These are phyloP conservation scores for Teratosphaeria nubilosa DNA, from an alignment of 2,329 filamentous ascomycete species.

Conservation along the genomic window DNA sequence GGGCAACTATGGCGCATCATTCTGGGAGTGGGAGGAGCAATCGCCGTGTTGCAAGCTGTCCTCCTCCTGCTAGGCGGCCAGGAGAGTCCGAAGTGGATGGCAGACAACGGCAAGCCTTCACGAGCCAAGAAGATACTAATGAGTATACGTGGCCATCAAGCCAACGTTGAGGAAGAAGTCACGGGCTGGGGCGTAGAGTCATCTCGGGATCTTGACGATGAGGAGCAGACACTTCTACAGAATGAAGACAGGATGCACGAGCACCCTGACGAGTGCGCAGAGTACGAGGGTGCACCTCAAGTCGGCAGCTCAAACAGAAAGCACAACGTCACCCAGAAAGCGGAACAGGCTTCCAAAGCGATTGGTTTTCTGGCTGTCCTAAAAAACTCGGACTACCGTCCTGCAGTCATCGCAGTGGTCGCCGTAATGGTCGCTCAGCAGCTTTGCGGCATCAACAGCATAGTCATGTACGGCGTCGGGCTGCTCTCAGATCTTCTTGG, in stretches of 20 bases:
- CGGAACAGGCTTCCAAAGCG: slow-evolving; percentile 15
- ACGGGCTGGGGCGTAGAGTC: slow-evolving; percentile 34
- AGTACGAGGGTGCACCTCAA: slow-evolving; percentile 3
- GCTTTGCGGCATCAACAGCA: slow-evolving; percentile 84
- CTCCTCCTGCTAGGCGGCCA: slow-evolving; percentile 63
- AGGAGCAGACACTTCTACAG: slow-evolving; percentile 61
- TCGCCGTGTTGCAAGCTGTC: slow-evolving; percentile 57
- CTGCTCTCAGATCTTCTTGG: slow-evolving; percentile 73
- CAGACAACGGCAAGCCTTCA: slow-evolving; percentile 50
- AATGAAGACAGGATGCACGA: slow-evolving; percentile 3
- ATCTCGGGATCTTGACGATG: slow-evolving; percentile 35
- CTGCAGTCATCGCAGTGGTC: slow-evolving; percentile 82
- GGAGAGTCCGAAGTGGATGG: slow-evolving; percentile 83
- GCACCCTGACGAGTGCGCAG: not conserved
- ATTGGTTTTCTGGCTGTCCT: slow-evolving; percentile 47
- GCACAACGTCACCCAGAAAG: slow-evolving; percentile 7
- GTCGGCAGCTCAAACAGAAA: slow-evolving; percentile 11
- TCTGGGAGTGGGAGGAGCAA: slow-evolving; percentile 58
- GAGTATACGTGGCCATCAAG: slow-evolving; percentile 60
- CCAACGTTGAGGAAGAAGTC: slow-evolving; percentile 65
- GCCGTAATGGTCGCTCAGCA: slow-evolving; percentile 90
- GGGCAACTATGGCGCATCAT: slow-evolving; percentile 76
- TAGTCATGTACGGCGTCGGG: slow-evolving; percentile 97
- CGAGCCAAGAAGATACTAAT: slow-evolving; percentile 60
- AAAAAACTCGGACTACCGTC: slow-evolving; percentile 57